Percentiles rank a stretch among this genome's conserved stretches.
phyloP scores from a whole-genome alignment of 1,284 basidiomycete species.

The Microbotryum scabiosae region DNA sequence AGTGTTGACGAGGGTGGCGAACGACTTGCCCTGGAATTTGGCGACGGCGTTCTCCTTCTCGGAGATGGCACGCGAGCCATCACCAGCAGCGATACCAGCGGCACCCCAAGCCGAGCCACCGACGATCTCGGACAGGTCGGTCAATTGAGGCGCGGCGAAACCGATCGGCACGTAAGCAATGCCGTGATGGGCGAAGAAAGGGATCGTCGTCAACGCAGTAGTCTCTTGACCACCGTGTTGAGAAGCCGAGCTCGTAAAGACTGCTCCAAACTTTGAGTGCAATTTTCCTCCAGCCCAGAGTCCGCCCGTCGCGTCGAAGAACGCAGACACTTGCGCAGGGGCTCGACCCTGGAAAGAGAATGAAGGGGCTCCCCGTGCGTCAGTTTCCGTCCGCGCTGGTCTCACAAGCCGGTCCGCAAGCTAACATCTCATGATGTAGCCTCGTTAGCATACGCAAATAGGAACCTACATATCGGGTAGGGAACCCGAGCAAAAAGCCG shows the following conservation, averaged over 20 bases:
- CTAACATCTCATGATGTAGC: too few species aligned
- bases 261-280: slow-evolving; percentile 64
- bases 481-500: slow-evolving; percentile 56
- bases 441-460: too few species aligned
- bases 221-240: slow-evolving; percentile 46
- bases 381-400: too few species aligned
- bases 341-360: slow-evolving; percentile 43
- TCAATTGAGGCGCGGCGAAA: slow-evolving; percentile 55
- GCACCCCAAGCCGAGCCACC: slow-evolving; percentile 47
- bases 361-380: neutral
- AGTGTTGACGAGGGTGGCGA: slow-evolving; percentile 49
- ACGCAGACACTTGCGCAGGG: slow-evolving; percentile 44
- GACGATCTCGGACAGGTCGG: slow-evolving; percentile 57
- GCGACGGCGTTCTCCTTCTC: slow-evolving; percentile 59
- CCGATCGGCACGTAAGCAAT: slow-evolving; percentile 44
- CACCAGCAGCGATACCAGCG: slow-evolving; percentile 56
- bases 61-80: slow-evolving; percentile 57
- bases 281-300: slow-evolving; percentile 64
- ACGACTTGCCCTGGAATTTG: slow-evolving; percentile 50
- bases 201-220: slow-evolving; percentile 57
- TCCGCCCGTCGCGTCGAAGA: slow-evolving; percentile 64
- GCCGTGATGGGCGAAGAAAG: slow-evolving; percentile 72
- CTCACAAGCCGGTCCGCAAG: too few species aligned
- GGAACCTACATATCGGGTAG: slow-evolving; percentile 51
- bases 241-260: slow-evolving; percentile 46